phyloP scores from a whole-genome alignment of 495 filamentous ascomycete species.

The Talaromyces liani region DNA sequence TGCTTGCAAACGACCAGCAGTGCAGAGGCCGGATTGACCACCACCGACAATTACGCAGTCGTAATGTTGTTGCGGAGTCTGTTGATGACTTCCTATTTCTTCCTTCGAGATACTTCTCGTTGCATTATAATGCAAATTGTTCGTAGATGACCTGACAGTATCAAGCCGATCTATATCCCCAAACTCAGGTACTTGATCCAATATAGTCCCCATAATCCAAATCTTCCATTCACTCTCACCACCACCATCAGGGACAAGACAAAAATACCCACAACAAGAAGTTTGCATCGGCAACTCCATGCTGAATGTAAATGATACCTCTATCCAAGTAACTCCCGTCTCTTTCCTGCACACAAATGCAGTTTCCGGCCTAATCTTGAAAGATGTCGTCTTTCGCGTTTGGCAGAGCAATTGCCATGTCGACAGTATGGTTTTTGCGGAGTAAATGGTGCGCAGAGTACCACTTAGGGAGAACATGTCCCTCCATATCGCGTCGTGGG shows the following conservation, averaged over 20 bases:
- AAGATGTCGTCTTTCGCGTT: not conserved
- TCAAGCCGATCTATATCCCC: slow-evolving; percentile 9
- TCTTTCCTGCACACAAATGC: not conserved
- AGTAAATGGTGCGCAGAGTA: slow-evolving; percentile 20
- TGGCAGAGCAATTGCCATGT: slow-evolving; percentile 4
- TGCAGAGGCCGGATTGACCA: slow-evolving; percentile 23
- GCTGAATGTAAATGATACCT: slow-evolving; percentile 5
- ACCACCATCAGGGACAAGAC: slow-evolving; percentile 4
- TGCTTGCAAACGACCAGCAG: slow-evolving; percentile 23
- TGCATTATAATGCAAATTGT: not conserved
- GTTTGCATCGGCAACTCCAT: not conserved
- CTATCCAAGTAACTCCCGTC: slow-evolving; percentile 5
- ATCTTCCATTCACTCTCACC: slow-evolving; percentile 6
- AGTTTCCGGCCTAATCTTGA: slow-evolving; percentile 1
- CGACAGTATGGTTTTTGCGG: not conserved
- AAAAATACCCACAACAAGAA: slow-evolving; percentile 8
- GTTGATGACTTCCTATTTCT: not conserved
- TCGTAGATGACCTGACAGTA: not conserved
- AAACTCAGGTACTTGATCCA: slow-evolving; percentile 11
- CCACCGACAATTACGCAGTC: slow-evolving; percentile 23
- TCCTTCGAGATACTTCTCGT: not conserved
- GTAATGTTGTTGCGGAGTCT: slow-evolving; percentile 9
- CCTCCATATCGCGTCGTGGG: slow-evolving; percentile 16
- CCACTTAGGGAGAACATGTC: slow-evolving; percentile 23
- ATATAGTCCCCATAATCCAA: slow-evolving; percentile 9